Base-by-base conservation (phyloP, 129 eudicot species). In the Scalesia atractyloides region DNA sequence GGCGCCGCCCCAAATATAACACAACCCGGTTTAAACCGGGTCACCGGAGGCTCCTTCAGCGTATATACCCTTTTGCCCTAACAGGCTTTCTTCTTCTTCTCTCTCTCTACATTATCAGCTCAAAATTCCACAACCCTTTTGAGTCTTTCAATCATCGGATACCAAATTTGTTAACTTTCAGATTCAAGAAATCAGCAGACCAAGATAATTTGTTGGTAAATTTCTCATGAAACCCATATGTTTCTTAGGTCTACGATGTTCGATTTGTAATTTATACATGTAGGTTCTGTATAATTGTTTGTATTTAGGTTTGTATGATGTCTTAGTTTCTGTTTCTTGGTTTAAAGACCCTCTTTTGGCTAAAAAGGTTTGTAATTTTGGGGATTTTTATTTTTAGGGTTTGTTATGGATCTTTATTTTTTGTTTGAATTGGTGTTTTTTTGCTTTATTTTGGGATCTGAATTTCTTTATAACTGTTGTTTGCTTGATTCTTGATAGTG, bases 1-100 rank as follows among this genome's bases (percentile, higher is more conserved):
- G 82, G 82, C 82, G 82, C 82, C 82, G 82, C 72, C 82, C 24
- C 20, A 5, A 59, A 30, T 30, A 68, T 0, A 60, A 5, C 71
- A 53, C 43, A 58, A n/a, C 34, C 34, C 34, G 34, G 34, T 30
- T 30, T 70, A 70, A 78, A 53, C 57, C 82, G 82, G 82, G 63
- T 70, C 44, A 70, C 82, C 82, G 82, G 77, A 50, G 50, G 58
- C 82, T 73, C 48, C 24, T 1, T 59, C 14, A 47, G 10, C 41
- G 43, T 60, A 62, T 73, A 60, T 26, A 7, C 68, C 60, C 77
- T 51, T 51, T 43, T 24, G 57, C 82, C 73, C 82, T 70, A 61
- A 64, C 47, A 30, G 59, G 51, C 0, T 49, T 71, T 30, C 66
- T 62, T 60, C 64, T 39, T 61, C 37, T 22, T 61, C 51, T 59